Evolutionary conservation across 495 filamentous ascomycete genomes (phyloP), one percentile per base, ranked within the genome.

Genomic region (Gamarada debralockiae): DNA sequence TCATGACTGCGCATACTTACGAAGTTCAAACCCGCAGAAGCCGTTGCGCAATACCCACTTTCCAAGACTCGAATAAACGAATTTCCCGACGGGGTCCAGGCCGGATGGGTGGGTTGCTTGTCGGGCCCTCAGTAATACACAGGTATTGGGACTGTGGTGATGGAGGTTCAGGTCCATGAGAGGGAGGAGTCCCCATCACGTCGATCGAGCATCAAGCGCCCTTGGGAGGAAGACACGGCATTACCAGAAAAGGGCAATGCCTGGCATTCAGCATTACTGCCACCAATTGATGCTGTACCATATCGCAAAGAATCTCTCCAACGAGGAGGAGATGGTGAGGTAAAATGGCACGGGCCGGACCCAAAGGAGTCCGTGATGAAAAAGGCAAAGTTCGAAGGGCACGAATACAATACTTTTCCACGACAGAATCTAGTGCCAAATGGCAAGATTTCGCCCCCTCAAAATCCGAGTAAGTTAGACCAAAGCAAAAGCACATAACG

Each of bases 121-220:
- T 53, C 31, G 41, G 34, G 45, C 36, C 45, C 18, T 44, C 31
- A 48, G 22, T 47, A 54, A 49, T 39, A 53, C 37, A 54, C 18
- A 47, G 48, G 52, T 34, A 48, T 41, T 46, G 33, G 45, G 31
- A 39, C 45, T 25, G 48, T 52, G 60, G 60, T 58, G 46, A 63
- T 63, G 60, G 60, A 58, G 52, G 59, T 52, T 56, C 55, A 48
- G 52, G n/a, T n/a, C n/a, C n/a, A 29, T 29, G 59, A 50, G 48
- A 36, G 52, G 52, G 52, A 58, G 17, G 27, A 50, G 34, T 55
- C 59, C 34, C 60, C 56, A 37, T 57, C 40, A 34, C 48, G 34
- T 37, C 56, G 50, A 36, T 14, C 50, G 22, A 51, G 44, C 43
- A 54, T 57, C 47, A 63, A 63, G 40, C 52, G 60, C 8, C 60